Evolutionary conservation across 75 land plant species (phyloP), one percentile per base, ranked within the genome.

Genomic region (Cunninghamia lanceolata): DNA sequence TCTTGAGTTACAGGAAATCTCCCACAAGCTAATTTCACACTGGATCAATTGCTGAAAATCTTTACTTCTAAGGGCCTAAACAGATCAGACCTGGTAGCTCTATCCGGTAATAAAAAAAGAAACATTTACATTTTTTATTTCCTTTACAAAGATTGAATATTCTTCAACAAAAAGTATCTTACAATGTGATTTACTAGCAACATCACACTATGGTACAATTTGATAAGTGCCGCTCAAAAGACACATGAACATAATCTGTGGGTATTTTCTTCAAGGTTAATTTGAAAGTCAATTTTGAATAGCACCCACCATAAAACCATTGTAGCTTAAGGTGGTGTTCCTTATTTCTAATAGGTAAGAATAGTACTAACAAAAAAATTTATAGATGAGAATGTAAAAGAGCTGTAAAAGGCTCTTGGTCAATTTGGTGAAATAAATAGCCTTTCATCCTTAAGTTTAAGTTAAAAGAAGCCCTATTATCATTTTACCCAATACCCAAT

Each of bases 41-140:
- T 89, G 15, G 90, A 88, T 42, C 83, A 84, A 42, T 86, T 89
- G 13, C 30, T 56, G 28, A 80, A 70, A 39, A 34, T 8, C 8
- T 89, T 89, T 63, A 77, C 45, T 19, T 53, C 66, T 11, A 88
- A 89, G 28, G 90, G 90, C 59, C 56, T 89, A 81, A 82, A 85
- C 25, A 71, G 68, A 66, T 16, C 66, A 53, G 90, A 89, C 28
- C 77, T 89, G 86, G 90, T 91, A 7, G 92, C 80, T 53, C 87
- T 91, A 71, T 90, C 88, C 16, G 91, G 91, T 83, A 52, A 83
- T n/a, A 80, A 42, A 16, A 34, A 70, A 70, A 32, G 8, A 30
- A 73, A 30, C 75, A 1, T 1, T 73, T 9, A 73, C 13, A 14
- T 15, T 14, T 73, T 13, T 73, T 36, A 73, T 73, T 73, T 71